Evolutionary conservation across 1,284 basidiomycete genomes (phyloP).

Genomic region (Melampsora americana): DNA sequence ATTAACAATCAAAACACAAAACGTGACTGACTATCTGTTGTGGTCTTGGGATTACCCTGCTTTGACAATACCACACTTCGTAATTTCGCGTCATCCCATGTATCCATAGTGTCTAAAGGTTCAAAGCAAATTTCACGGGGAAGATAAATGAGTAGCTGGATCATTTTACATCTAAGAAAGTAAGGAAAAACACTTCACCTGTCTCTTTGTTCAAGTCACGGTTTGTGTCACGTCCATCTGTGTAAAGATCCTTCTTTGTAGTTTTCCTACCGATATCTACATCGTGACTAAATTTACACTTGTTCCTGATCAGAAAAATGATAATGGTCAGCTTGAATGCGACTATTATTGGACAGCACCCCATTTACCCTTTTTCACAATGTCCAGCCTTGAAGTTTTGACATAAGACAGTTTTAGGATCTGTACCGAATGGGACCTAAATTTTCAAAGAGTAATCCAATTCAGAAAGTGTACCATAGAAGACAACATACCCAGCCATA

Average conservation of each 20-base stretch:
- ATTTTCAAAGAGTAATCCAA: not conserved
- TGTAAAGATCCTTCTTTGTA: slow-evolving; percentile 95
- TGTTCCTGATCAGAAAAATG: slow-evolving; percentile 58
- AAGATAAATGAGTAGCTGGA: slow-evolving; percentile 30
- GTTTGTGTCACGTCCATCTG: slow-evolving; percentile 72
- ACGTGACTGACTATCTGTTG: slow-evolving; percentile 70
- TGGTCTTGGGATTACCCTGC: slow-evolving; percentile 82
- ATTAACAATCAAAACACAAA: slow-evolving; percentile 12
- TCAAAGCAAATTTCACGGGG: not conserved
- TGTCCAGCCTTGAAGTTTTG: slow-evolving; percentile 52
- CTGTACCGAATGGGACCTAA: slow-evolving; percentile 45
- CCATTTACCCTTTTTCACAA: slow-evolving; percentile 51
- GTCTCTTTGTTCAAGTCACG: slow-evolving; percentile 60
- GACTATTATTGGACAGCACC: not conserved
- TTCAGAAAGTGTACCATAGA: not conserved
- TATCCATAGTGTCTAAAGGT: slow-evolving; percentile 85
- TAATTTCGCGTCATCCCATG: slow-evolving; percentile 94
- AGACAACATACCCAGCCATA: slow-evolving; percentile 1
- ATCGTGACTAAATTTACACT: slow-evolving; percentile 96
- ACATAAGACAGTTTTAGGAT: slow-evolving; percentile 53
- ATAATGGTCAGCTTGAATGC: not conserved
- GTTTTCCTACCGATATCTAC: slow-evolving; percentile 81
- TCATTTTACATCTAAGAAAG: not conserved
- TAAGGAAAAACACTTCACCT: slow-evolving; percentile 59
- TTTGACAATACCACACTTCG: slow-evolving; percentile 81